Conservation (phyloP, 495 filamentous ascomycete genomes). For the Trichoderma gamsii region DNA sequence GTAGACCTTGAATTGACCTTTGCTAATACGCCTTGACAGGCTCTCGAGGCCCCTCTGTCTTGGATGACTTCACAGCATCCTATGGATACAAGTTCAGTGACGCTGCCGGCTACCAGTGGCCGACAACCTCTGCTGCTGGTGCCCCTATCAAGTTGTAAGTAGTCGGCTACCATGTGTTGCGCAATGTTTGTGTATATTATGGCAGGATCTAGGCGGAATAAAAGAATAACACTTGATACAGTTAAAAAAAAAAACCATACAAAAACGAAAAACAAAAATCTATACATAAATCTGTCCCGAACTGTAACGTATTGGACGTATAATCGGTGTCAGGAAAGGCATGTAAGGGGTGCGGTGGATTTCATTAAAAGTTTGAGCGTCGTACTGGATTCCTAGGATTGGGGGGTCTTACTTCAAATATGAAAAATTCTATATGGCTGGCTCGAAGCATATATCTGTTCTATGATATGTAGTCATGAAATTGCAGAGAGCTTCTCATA, state of each 20-base stretch:
- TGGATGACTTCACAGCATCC: slow-evolving; percentile 96
- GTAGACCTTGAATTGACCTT: slow-evolving; percentile 12
- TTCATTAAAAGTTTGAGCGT: not conserved
- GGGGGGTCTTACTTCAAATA: not conserved
- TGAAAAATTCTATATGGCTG: not conserved
- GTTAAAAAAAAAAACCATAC: not conserved
- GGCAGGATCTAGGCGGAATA: not conserved
- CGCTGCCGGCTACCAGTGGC: slow-evolving; percentile 94
- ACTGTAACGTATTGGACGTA: not conserved
- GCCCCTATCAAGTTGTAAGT: slow-evolving; percentile 68
- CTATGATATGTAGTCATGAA: not conserved
- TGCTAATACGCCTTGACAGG: slow-evolving; percentile 44
- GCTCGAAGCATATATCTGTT: not conserved
- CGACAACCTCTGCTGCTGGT: slow-evolving; percentile 53
- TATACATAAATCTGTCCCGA: not conserved
- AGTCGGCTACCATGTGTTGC: slow-evolving; percentile 15
- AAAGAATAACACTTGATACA: not conserved
- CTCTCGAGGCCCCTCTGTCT: slow-evolving; percentile 89
- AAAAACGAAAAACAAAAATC: not conserved
- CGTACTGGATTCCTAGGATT: not conserved
- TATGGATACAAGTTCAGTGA: slow-evolving; percentile 99
- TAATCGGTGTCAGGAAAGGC: not conserved
- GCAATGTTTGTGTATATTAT: not conserved
- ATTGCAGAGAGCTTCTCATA: not conserved
- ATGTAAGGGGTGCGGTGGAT: slow-evolving; percentile 1